phyloP scores from a whole-genome alignment of 1,284 basidiomycete species.

The Moesziomyces parantarcticus region DNA sequence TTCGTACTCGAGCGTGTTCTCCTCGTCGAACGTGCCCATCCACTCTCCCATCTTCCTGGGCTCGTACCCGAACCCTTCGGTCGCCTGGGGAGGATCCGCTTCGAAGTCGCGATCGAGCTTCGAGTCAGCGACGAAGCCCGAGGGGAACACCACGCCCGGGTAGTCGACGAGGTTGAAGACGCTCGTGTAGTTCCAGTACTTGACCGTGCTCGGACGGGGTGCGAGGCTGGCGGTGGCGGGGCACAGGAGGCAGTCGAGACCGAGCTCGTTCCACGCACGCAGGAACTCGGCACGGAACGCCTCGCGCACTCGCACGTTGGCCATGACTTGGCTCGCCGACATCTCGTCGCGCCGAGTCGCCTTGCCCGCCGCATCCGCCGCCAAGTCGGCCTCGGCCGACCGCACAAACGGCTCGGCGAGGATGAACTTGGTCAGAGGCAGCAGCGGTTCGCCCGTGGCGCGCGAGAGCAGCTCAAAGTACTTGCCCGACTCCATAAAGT shows the following conservation, averaged over 20 bases:
- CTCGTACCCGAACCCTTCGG: conserved; percentile 10
- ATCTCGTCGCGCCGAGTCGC: conserved; percentile 19
- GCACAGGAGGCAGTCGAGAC: conserved; percentile 44
- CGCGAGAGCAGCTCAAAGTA: conserved; percentile 32
- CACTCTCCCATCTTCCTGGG: conserved; percentile 4
- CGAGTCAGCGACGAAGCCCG: conserved; percentile 21
- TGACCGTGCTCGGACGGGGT: conserved; percentile 40
- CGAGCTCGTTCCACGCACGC: conserved; percentile 27
- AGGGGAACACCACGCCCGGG: conserved; percentile 48
- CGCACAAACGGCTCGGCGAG: conserved; percentile 36
- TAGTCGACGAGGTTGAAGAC: conserved; percentile 55
- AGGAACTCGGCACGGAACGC: conserved; percentile 29
- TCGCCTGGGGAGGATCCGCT: neutral
- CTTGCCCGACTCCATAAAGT: conserved; percentile 52
- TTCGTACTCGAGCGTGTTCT: conserved; percentile 35
- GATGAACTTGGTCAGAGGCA: conserved; percentile 45
- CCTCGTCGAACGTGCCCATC: conserved; percentile 22
- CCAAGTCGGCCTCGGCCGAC: conserved; percentile 7
- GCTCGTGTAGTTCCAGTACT: conserved; percentile 53
- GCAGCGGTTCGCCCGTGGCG: conserved; percentile 42
- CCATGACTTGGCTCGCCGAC: conserved; percentile 30
- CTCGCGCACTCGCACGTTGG: conserved; percentile 17
- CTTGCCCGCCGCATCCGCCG: conserved; percentile 1
- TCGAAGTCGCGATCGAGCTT: conserved; percentile 25
- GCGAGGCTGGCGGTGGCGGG: conserved; percentile 32